Evolutionary conservation across 768 basidiomycete species (phyloP).

Genomic region (Leccinum pellstonianum): DNA sequence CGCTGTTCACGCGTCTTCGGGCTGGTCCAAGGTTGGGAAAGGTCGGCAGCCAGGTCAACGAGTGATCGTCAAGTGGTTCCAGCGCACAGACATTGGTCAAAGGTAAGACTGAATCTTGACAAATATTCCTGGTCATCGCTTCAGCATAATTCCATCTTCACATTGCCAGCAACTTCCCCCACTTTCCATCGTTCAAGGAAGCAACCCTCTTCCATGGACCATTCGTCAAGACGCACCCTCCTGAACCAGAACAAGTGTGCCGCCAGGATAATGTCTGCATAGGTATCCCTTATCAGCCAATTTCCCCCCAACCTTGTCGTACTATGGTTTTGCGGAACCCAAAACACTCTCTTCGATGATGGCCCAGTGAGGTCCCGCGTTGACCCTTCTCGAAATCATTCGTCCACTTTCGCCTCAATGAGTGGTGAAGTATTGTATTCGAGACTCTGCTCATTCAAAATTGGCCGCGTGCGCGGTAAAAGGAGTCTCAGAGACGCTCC

Average conservation of each 20-base stretch:
- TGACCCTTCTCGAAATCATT: conserved; percentile 37
- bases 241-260: conserved; percentile 13
- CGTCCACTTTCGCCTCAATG: conserved; percentile 39
- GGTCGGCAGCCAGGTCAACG: no score
- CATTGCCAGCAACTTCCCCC: conserved; percentile 26
- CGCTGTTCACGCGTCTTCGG: no score
- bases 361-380: conserved; percentile 30
- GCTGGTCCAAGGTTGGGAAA: no score
- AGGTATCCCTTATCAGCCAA: conserved; percentile 32
- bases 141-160: conserved; percentile 20
- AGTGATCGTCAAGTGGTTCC: neutral
- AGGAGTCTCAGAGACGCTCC: conserved; percentile 8
- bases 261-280: conserved; percentile 31
- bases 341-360: conserved; percentile 14
- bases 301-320: conserved; percentile 23
- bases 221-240: conserved; percentile 24
- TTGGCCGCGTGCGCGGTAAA: conserved; percentile 20
- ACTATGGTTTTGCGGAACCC: conserved; percentile 15
- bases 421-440: conserved; percentile 38
- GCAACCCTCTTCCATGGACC: conserved; percentile 18
- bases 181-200: conserved; percentile 27
- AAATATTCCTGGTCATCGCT: no score
- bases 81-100: no score
- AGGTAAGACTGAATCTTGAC: neutral
- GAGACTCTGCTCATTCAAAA: conserved; percentile 35